phyloP scores from a whole-genome alignment of 2,329 filamentous ascomycete species.

The Penicillium freii region DNA sequence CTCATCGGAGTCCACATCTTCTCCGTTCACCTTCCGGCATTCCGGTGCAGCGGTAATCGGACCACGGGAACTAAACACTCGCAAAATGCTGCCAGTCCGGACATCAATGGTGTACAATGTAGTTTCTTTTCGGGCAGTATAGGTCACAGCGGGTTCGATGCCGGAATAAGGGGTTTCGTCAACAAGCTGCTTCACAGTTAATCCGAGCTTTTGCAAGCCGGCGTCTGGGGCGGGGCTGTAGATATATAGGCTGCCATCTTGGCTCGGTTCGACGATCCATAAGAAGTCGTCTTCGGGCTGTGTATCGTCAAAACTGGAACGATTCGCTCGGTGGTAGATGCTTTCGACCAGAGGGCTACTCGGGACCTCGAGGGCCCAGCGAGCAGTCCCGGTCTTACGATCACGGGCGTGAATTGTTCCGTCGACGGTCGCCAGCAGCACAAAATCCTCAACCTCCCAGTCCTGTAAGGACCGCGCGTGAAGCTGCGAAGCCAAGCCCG shows the following conservation, averaged over 20 bases:
- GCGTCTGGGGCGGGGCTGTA: slow-evolving; percentile 66
- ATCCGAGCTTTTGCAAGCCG: slow-evolving; percentile 48
- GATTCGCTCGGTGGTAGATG: slow-evolving; percentile 71
- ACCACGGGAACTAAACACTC: slow-evolving; percentile 76
- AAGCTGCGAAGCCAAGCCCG: slow-evolving; percentile 76
- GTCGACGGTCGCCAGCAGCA: slow-evolving; percentile 99
- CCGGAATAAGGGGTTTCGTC: slow-evolving; percentile 77
- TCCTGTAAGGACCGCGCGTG: slow-evolving; percentile 96
- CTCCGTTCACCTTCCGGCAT: slow-evolving; percentile 67
- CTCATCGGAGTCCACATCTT: slow-evolving; percentile 63
- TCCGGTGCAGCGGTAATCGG: slow-evolving; percentile 69
- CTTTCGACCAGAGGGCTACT: slow-evolving; percentile 90
- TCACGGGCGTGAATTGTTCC: slow-evolving; percentile 91
- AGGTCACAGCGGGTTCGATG: slow-evolving; percentile 74
- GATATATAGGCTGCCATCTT: slow-evolving; percentile 82
- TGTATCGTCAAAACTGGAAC: slow-evolving; percentile 59
- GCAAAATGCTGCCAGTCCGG: slow-evolving; percentile 74
- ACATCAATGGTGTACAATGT: slow-evolving; percentile 88
- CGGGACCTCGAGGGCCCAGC: slow-evolving; percentile 76
- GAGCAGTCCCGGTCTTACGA: slow-evolving; percentile 76
- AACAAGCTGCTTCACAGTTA: slow-evolving; percentile 72
- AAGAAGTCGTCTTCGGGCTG: slow-evolving; percentile 75
- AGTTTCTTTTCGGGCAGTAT: slow-evolving; percentile 88
- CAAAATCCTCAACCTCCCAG: slow-evolving; percentile 99
- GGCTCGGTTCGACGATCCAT: slow-evolving; percentile 92